Evolutionary conservation across 2,329 filamentous ascomycete genomes (phyloP), one percentile per base, ranked within the genome.

Genomic region (Penicillium hesseltinei): DNA sequence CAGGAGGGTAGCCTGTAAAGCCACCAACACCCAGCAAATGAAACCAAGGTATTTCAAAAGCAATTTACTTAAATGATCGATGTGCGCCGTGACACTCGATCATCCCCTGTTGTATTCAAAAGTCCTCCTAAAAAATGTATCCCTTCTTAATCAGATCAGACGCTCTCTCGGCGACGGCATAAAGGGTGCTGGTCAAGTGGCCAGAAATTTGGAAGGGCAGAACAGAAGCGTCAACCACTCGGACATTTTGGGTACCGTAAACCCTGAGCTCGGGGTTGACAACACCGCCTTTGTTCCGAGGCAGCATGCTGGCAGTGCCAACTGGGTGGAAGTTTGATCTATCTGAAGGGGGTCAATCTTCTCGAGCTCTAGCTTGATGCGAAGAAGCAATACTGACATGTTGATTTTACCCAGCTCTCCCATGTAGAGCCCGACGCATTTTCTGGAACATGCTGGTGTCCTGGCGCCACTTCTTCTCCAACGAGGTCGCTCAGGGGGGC

Each of bases 141-240:
- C 54, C 45, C 17, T 57, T 62, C 53, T 73, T 73, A 45, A 74
- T 73, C 31, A 71, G 7, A 51, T 74, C 71, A 4, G 70, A 63
- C 10, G 66, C 68, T 49, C 56, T 64, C 44, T 74, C 72, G 1
- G 70, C 69, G 23, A 73, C 61, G 0, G 68, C 69, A 55, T 74
- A 74, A 21, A 73, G 54, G 2, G 69, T 71, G 46, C 65, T 69
- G 25, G 61, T 60, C 51, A 72, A 55, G 51, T 73, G 70, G 3
- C 69, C 70, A 56, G 64, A 68, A 13, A 71, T 40, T 48, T 72
- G 67, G 43, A 69, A 66, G 2, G 71, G 71, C 23, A 70, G 51
- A 29, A 71, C 61, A 51, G 70, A 74, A 27, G 72, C 72, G 58
- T 74, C 72, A 5, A 72, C 58, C 1, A 75, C 71, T 4, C 71